These are phyloP conservation scores for Apiotrichum sp. DNA, from an alignment of 1,284 basidiomycete species.

Conservation along the genomic window DNA sequence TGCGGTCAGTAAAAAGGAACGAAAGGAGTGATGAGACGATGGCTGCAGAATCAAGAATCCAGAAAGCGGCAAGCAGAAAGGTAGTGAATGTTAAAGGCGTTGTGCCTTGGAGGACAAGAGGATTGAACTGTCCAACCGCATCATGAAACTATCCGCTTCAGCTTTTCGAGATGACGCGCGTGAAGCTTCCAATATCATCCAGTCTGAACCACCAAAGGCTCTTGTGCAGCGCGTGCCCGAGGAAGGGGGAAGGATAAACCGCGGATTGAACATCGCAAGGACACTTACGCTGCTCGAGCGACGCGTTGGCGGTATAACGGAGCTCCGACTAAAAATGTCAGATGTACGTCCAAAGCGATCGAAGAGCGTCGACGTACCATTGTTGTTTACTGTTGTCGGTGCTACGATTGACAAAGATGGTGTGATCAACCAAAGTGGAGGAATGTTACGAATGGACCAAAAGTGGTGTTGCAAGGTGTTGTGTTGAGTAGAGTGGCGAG, in stretches of 20 bases:
- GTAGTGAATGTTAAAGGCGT: neutral
- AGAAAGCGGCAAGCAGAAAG: neutral
- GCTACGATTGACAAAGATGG: neutral
- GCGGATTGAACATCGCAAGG: too few species aligned
- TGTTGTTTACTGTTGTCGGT: neutral
- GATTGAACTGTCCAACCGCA: too few species aligned
- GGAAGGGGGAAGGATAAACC: too few species aligned
- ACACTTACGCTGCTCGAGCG: slow-evolving; percentile 77
- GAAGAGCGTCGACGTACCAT: neutral
- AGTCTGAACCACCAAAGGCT: too few species aligned
- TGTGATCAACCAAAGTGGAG: neutral
- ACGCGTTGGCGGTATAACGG: slow-evolving; percentile 87
- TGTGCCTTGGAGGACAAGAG: too few species aligned
- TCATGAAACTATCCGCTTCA: too few species aligned
- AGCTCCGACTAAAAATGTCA: slow-evolving; percentile 59
- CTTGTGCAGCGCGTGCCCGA: too few species aligned
- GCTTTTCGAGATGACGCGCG: too few species aligned
- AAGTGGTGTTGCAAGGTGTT: neutral
- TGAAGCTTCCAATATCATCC: too few species aligned
- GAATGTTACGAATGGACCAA: neutral
- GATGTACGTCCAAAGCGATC: neutral
- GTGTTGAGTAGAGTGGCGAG: neutral
- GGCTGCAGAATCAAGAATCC: neutral
- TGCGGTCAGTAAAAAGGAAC: slow-evolving; percentile 39
- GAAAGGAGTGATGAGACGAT: slow-evolving; percentile 3